These are phyloP conservation scores for Cyathus striatus DNA, from an alignment of 768 basidiomycete species.

Conservation along the genomic window DNA sequence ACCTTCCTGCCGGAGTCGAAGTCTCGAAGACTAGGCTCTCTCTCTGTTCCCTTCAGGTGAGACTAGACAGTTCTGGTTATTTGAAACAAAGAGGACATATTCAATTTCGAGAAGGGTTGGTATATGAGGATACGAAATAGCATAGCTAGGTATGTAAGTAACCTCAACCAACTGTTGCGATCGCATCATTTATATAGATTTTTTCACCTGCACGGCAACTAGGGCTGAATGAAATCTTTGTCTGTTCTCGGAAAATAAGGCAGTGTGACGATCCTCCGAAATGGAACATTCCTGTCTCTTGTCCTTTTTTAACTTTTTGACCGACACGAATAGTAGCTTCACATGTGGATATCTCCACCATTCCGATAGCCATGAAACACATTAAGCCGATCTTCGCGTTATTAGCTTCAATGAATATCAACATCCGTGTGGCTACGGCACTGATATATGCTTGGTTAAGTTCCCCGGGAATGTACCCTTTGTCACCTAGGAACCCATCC, in stretches of 20 bases:
- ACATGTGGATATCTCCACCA: conserved; percentile 54
- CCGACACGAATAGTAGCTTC: conserved; percentile 39
- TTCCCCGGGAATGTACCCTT: conserved; percentile 1
- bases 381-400: conserved; percentile 47
- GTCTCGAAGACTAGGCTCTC: too few species aligned
- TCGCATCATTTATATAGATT: too few species aligned
- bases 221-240: neutral
- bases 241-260: conserved; percentile 29
- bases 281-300: too few species aligned
- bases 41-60: too few species aligned
- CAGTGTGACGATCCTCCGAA: conserved; percentile 45
- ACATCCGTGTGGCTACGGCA: conserved; percentile 35
- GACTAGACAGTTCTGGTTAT: too few species aligned
- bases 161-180: too few species aligned
- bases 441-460: conserved; percentile 33
- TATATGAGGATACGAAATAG: too few species aligned
- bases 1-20: too few species aligned
- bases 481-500: conserved; percentile 7
- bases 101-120: too few species aligned
- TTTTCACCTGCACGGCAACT: too few species aligned
- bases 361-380: conserved; percentile 49
- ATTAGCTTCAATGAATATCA: conserved; percentile 50
- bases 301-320: conserved; percentile 60
- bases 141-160: too few species aligned
- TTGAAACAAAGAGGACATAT: too few species aligned